A percentile compares a stretch with the other conserved stretches of the same genome.
phyloP scores from a whole-genome alignment of 2,329 filamentous ascomycete genomes.

The Fonsecaea monophora region DNA sequence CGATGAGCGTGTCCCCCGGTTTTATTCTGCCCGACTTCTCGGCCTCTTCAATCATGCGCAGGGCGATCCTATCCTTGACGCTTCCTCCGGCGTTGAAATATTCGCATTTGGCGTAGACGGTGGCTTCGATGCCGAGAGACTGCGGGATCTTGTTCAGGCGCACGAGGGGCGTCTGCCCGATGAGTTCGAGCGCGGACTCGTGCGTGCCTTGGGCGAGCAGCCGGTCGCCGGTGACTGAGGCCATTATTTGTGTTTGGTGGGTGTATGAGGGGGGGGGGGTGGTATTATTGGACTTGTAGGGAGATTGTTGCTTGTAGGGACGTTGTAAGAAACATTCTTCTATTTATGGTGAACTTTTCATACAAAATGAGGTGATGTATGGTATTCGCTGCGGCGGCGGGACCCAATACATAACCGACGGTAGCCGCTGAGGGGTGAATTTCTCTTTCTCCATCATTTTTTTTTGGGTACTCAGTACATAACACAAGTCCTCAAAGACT shows the following conservation, averaged over 20 bases:
- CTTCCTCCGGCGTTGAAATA: conserved; percentile 93
- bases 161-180: conserved; percentile 95
- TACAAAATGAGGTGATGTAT: conserved; percentile 11
- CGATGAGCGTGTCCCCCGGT: conserved; percentile 95
- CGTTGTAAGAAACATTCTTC: too few species aligned
- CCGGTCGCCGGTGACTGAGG: conserved; percentile 13
- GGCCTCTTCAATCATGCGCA: conserved; percentile 97
- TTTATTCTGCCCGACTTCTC: conserved; percentile 92
- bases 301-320: neutral
- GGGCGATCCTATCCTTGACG: conserved; percentile 92
- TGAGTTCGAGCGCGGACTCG: conserved; percentile 79
- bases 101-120: conserved; percentile 90
- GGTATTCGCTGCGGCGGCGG: neutral
- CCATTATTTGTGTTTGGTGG: conserved; percentile 14
- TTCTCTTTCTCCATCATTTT: neutral
- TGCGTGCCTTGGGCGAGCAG: conserved; percentile 43
- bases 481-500: neutral
- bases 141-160: conserved; percentile 91
- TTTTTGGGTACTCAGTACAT: neutral
- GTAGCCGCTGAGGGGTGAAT: conserved; percentile 7
- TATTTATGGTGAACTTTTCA: neutral
- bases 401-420: conserved; percentile 3
- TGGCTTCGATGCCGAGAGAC: conserved; percentile 84
- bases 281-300: neutral
- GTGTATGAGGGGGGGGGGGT: neutral